A percentile compares a stretch with the other conserved stretches of the same genome.
These are phyloP conservation scores for Podochytrium sp. DNA, from an alignment of 192 early-diverging fungal species.

Conservation along the genomic window DNA sequence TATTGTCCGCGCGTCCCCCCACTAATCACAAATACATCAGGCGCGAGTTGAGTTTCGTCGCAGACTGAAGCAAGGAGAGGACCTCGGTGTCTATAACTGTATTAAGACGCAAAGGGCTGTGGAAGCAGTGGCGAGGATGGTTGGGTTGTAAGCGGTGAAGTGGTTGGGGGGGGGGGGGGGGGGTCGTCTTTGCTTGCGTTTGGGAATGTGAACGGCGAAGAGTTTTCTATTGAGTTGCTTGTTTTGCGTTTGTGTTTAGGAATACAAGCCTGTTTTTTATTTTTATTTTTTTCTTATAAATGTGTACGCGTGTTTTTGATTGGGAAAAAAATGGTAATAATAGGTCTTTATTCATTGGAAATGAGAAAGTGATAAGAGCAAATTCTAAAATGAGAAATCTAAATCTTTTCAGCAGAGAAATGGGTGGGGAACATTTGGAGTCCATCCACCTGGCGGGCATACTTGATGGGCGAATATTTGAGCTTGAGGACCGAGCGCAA, in stretches of 20 bases:
- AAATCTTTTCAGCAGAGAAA: slow-evolving; percentile 34
- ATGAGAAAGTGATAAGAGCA: not conserved
- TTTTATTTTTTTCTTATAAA: not conserved
- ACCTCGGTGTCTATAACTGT: not conserved
- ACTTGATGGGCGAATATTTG: not conserved
- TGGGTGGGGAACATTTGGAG: slow-evolving; percentile 77
- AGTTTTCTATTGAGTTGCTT: not conserved
- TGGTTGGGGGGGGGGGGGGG: not conserved
- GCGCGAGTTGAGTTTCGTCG: not conserved
- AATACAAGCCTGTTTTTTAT: not conserved
- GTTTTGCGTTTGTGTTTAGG: not conserved
- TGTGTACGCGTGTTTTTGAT: not conserved
- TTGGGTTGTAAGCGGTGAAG: too few species aligned
- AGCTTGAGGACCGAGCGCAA: not conserved
- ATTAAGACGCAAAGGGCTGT: not conserved
- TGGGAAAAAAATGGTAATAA: not conserved
- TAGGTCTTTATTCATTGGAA: not conserved
- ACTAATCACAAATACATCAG: too few species aligned
- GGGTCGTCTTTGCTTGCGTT: not conserved
- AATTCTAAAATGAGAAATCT: not conserved
- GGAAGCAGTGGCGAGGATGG: too few species aligned
- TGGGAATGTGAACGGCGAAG: not conserved
- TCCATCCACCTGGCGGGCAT: slow-evolving; percentile 76
- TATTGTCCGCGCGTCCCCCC: too few species aligned
- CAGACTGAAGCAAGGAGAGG: not conserved